Percentiles rank a stretch among this genome's conserved stretches.
Conservation (phyloP, 768 basidiomycete species). For the Serendipita sp. region DNA sequence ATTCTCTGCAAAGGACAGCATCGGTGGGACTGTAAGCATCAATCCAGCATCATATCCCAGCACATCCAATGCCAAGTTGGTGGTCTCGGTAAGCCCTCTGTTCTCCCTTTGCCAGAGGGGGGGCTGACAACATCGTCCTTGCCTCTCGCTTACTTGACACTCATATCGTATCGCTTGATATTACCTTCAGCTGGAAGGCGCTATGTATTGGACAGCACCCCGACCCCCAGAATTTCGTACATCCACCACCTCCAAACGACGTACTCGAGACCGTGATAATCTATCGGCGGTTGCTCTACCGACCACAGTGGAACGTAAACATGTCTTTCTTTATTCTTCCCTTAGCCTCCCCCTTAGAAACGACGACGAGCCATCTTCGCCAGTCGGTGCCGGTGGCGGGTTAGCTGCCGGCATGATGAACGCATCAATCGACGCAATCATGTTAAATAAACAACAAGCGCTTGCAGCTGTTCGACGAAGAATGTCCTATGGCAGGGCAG, state of each 20-base stretch:
- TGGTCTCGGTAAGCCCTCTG: neutral
- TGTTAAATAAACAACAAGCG: constrained; percentile 1
- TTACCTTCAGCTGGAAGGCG: neutral
- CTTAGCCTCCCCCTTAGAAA: neutral
- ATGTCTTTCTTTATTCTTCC: neutral
- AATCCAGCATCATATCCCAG: neutral
- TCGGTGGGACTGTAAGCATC: constrained; percentile 2
- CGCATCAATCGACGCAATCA: neutral
- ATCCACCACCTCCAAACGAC: neutral
- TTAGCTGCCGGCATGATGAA: neutral
- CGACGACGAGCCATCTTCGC: neutral
- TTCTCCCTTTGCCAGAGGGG: too few species aligned
- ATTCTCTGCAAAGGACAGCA: constrained; percentile 3
- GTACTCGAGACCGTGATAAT: neutral
- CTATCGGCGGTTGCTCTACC: neutral
- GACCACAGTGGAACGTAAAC: neutral
- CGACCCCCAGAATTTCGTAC: neutral
- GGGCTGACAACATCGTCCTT: too few species aligned
- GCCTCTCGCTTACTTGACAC: neutral
- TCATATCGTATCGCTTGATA: neutral
- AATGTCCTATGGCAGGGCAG: constrained; percentile 1
- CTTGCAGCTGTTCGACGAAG: neutral
- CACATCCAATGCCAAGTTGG: constrained; percentile 2
- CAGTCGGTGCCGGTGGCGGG: neutral
- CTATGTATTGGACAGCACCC: neutral